Conservation (phyloP, 2,329 filamentous ascomycete genomes). For the Botryotinia calthae region DNA sequence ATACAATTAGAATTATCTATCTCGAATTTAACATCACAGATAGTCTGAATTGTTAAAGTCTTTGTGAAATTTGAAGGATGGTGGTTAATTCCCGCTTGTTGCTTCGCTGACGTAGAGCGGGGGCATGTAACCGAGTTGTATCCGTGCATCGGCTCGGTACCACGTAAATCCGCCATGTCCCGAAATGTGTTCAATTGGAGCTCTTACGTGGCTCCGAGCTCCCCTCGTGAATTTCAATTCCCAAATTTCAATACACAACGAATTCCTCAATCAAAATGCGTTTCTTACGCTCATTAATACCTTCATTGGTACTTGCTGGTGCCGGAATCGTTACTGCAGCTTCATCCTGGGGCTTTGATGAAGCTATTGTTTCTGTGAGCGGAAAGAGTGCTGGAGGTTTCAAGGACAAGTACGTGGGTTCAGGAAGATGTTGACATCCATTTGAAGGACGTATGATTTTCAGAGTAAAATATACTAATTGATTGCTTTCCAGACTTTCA, state of each 20-base stretch:
- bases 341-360: conserved; percentile 69
- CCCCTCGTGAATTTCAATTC: conserved; percentile 11
- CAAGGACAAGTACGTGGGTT: conserved; percentile 62
- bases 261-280: conserved; percentile 39
- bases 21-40: not conserved
- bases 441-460: not conserved
- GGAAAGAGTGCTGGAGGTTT: conserved; percentile 55
- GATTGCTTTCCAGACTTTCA: conserved; percentile 30
- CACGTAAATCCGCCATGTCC: not conserved
- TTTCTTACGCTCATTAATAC: conserved; percentile 43
- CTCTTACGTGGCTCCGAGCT: conserved; percentile 23
- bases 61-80: not conserved
- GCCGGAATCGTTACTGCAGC: conserved; percentile 44
- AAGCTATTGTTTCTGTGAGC: conserved; percentile 64
- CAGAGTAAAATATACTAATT: not conserved
- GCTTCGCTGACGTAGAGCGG: not conserved
- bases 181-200: conserved; percentile 21
- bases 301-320: conserved; percentile 43
- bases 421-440: not conserved
- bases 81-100: not conserved
- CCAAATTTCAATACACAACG: not conserved
- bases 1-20: not conserved
- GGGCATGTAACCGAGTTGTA: not conserved
- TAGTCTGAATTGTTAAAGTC: not conserved
- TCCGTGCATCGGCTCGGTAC: conserved; percentile 1